Base-by-base conservation (phyloP, 805 yeast species). In the Metschnikowia chrysomelidarum region DNA sequence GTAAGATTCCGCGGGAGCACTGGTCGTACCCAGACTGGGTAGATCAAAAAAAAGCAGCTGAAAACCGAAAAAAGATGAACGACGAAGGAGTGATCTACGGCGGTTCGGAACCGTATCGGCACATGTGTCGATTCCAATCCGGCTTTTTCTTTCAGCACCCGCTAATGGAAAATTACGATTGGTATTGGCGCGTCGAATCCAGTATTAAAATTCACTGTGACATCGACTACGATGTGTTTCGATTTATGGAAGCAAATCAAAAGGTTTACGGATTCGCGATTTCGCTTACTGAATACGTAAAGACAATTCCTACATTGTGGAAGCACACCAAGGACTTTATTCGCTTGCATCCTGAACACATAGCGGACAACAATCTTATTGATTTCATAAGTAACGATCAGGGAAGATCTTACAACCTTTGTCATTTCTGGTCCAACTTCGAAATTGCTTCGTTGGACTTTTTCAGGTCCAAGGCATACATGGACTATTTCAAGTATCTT, bases 171-270 rank as follows among this genome's bases (percentile, higher is more conserved):
- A 71, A 77, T 41, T 70, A 77, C 39, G 87, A 87, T 42, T 91
- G 95, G 93, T 89, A 87, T 61, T 88, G 96, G 96, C 78, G 96
- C 94, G n/a, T 87, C 36, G 96, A 87, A 62, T 96, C 96, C n/a
- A 84, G 78, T 54, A 75, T 83, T 56, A 75, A 75, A 58, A 75
- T 87, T 49, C 81, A 70, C 62, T 87, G 95, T 71, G 95, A 87
- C 59, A 67, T 88, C 39, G 78, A 80, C 52, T 82, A 80, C 59
- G 98, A 91, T 59, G 89, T 96, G 10, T 91, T 91, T 65, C 73
- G 76, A 50, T 73, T 80, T 41, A 73, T 91, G 83, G 71, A 87
- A 46, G 79, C 78, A 36, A 78, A 83, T 49, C 65, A 75, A 38
- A 88, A 88, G 60, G 79, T 75, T 38, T 93, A 91, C 57, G 94